Evolutionary conservation across 331 rosid species (phyloP).

Genomic region (Dryas integrifolia): DNA sequence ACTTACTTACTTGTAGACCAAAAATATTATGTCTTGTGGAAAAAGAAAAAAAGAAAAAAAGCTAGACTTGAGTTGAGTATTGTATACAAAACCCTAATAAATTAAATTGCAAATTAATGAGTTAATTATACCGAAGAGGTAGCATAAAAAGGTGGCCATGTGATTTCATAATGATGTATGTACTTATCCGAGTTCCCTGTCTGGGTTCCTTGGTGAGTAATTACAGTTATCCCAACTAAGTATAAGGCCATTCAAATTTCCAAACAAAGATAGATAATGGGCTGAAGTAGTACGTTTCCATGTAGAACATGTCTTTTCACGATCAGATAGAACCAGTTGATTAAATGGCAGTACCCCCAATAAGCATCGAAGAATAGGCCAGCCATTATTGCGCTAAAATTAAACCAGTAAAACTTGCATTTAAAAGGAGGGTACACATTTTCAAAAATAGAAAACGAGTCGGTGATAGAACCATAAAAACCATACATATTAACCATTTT

Average conservation of each 20-base stretch:
- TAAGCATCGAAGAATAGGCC: constrained; percentile 30
- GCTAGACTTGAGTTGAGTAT: too few species aligned
- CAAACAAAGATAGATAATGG: constrained; percentile 14
- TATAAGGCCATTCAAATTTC: constrained; percentile 31
- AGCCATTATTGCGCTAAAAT: constrained; percentile 28
- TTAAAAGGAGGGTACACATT: constrained; percentile 47
- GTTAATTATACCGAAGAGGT: too few species aligned
- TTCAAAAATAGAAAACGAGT: constrained; percentile 30
- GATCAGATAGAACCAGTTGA: constrained; percentile 21
- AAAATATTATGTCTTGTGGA: too few species aligned
- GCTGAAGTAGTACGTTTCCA: constrained; percentile 27
- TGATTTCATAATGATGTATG: constrained; percentile 18
- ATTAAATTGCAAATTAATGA: neutral
- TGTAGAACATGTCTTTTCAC: constrained; percentile 35
- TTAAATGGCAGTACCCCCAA: constrained; percentile 18
- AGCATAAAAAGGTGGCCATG: constrained; percentile 5
- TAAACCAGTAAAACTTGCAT: constrained; percentile 39
- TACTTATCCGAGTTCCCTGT: constrained; percentile 27
- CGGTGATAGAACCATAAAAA: neutral
- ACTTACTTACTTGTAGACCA: neutral
- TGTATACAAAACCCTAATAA: constrained; percentile 29
- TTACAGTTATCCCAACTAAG: constrained; percentile 7
- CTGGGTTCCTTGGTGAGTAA: constrained; percentile 30
- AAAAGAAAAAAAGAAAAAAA: too few species aligned
- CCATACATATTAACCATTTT: constrained; percentile 1